phyloP scores from a whole-genome alignment of 352 stramenopile genomes.

The Phytophthora constricta region DNA sequence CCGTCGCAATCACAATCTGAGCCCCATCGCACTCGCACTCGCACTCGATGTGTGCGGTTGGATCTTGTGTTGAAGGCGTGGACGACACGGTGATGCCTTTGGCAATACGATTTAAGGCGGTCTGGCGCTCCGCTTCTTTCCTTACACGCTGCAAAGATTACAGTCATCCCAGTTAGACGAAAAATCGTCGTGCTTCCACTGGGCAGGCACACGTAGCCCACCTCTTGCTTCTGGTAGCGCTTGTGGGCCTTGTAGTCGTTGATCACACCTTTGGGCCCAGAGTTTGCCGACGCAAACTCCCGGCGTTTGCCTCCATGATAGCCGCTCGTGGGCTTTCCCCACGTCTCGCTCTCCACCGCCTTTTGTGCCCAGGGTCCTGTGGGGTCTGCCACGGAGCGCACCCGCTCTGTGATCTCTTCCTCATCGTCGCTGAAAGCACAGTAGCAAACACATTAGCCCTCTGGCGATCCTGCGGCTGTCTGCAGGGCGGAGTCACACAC shows the following conservation, averaged over 20 bases:
- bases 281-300: slow-evolving; percentile 70
- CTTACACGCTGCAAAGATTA: slow-evolving; percentile 36
- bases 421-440: slow-evolving; percentile 47
- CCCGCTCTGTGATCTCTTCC: slow-evolving; percentile 62
- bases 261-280: slow-evolving; percentile 82
- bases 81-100: slow-evolving; percentile 45
- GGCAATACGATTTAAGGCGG: slow-evolving; percentile 64
- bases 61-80: slow-evolving; percentile 14
- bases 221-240: slow-evolving; percentile 62
- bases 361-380: slow-evolving; percentile 75
- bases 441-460: slow-evolving; percentile 1
- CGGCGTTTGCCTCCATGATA: slow-evolving; percentile 37
- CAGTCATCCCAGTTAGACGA: slow-evolving; percentile 7
- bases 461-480: slow-evolving; percentile 5
- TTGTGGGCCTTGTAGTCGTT: slow-evolving; percentile 88
- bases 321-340: slow-evolving; percentile 48
- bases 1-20: slow-evolving; percentile 51
- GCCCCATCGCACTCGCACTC: slow-evolving; percentile 29
- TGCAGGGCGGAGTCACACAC: slow-evolving; percentile 18
- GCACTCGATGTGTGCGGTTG: slow-evolving; percentile 16
- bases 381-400: slow-evolving; percentile 73
- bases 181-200: not conserved
- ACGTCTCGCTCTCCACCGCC: slow-evolving; percentile 45
- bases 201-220: slow-evolving; percentile 12
- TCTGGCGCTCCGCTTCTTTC: slow-evolving; percentile 58